Percentiles rank a stretch among this genome's conserved stretches.
Evolutionary conservation across 1,139 yeast genomes (phyloP).

Genomic region (Suhomyces anneliseae): DNA sequence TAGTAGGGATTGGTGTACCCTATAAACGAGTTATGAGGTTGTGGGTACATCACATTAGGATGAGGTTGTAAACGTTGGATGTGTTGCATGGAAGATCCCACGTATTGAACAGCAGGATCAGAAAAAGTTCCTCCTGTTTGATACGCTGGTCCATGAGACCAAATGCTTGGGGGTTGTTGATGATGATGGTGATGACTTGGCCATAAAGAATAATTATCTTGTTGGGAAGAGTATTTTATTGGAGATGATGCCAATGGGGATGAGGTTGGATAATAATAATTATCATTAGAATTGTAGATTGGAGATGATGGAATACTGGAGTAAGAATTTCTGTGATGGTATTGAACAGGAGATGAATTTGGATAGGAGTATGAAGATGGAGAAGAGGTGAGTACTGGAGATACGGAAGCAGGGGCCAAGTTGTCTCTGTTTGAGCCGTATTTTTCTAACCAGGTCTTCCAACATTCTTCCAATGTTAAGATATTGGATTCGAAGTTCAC

Average conservation of each 20-base stretch:
- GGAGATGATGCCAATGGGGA: conserved; percentile 17
- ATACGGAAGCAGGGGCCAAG: conserved; percentile 7
- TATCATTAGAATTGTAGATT: conserved; percentile 13
- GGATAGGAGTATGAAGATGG: conserved; percentile 17
- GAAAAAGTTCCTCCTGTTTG: conserved; percentile 5
- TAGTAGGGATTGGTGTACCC: conserved; percentile 45
- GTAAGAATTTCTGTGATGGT: conserved; percentile 7
- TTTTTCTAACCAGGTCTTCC: conserved; percentile 48
- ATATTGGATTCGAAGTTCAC: conserved; percentile 44
- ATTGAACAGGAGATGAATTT: conserved; percentile 22
- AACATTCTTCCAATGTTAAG: conserved; percentile 46
- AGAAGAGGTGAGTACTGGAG: conserved; percentile 13
- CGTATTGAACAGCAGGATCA: conserved; percentile 16
- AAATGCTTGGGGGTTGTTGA: conserved; percentile 9
- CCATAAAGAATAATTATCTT: conserved; percentile 8
- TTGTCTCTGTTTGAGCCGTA: conserved; percentile 17
- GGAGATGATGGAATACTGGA: conserved; percentile 31
- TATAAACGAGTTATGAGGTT: conserved; percentile 23
- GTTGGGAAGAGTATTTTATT: conserved; percentile 6
- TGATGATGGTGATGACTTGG: background rate
- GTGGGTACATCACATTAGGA: conserved; percentile 10
- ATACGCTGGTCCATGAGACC: conserved; percentile 11
- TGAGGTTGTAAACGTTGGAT: conserved; percentile 6
- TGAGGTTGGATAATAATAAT: conserved; percentile 16
- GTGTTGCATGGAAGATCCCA: conserved; percentile 11